These are phyloP conservation scores for Blastocystis hominis DNA, from an alignment of 352 stramenopile genomes.

Conservation along the genomic window DNA sequence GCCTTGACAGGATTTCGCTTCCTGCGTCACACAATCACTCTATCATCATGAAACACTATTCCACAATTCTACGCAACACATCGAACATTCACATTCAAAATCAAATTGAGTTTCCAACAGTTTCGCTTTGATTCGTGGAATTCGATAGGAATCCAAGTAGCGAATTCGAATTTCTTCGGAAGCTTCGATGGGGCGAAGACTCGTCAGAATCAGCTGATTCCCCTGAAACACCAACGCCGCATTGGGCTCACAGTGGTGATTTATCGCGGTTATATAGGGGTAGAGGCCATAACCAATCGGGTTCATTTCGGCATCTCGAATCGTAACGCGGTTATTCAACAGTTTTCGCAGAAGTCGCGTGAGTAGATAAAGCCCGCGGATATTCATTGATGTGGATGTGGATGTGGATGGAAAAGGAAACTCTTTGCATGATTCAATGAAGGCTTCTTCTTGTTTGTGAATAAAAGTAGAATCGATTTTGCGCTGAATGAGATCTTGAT, in stretches of 20 bases:
- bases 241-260: conserved; percentile 17
- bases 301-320: neutral
- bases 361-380: neutral
- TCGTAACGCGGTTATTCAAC: neutral
- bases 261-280: neutral
- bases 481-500: neutral
- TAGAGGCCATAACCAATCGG: neutral
- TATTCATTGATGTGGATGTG: neutral
- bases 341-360: neutral
- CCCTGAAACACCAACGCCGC: neutral
- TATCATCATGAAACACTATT: neutral
- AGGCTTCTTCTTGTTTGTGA: neutral
- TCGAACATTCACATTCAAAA: neutral
- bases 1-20: neutral
- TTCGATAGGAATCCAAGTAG: neutral
- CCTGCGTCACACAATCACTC: neutral
- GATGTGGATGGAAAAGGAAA: neutral
- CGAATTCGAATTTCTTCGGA: neutral
- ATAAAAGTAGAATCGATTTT: neutral
- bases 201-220: neutral
- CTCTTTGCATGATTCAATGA: neutral
- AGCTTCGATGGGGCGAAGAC: neutral
- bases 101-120: neutral
- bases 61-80: neutral
- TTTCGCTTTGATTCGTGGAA: neutral